Evolutionary conservation across 495 filamentous ascomycete genomes (phyloP).

Genomic region (Apodospora peruviana): DNA sequence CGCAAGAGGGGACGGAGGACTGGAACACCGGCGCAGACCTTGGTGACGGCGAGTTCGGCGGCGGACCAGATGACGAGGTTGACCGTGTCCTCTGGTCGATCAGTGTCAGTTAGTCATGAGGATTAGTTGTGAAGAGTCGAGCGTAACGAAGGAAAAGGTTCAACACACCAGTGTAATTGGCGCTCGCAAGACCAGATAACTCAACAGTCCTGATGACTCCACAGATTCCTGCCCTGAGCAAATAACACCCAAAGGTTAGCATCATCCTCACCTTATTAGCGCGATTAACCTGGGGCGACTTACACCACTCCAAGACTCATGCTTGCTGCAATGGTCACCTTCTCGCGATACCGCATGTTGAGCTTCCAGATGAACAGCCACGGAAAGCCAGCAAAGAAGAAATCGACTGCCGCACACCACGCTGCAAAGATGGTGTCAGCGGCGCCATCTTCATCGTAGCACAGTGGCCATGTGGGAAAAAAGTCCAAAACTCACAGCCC

Average conservation of each 20-base stretch:
- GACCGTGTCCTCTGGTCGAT: slow-evolving; percentile 23
- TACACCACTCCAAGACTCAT: slow-evolving; percentile 48
- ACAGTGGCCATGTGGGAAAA: too few species aligned
- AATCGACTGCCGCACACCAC: slow-evolving; percentile 29
- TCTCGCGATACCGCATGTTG: slow-evolving; percentile 40
- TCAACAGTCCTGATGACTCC: slow-evolving; percentile 19
- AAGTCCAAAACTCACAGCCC: slow-evolving; percentile 16
- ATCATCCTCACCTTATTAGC: background rate
- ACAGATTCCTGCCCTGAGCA: slow-evolving; percentile 14
- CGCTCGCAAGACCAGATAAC: slow-evolving; percentile 14
- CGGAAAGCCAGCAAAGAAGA: slow-evolving; percentile 41
- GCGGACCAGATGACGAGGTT: slow-evolving; percentile 21
- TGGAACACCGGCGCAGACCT: slow-evolving; percentile 24
- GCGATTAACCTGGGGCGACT: slow-evolving; percentile 9
- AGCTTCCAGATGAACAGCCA: slow-evolving; percentile 45
- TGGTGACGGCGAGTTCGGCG: slow-evolving; percentile 19
- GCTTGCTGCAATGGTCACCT: slow-evolving; percentile 39
- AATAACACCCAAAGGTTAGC: background rate
- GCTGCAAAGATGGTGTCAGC: background rate
- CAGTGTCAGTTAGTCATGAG: too few species aligned
- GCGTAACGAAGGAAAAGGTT: background rate
- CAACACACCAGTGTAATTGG: slow-evolving; percentile 9
- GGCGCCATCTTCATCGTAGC: too few species aligned
- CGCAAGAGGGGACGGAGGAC: slow-evolving; percentile 13
- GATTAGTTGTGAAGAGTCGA: too few species aligned